These are phyloP conservation scores for Proliferodiscus dingleyae DNA, from an alignment of 2,329 filamentous ascomycete genomes.

Conservation along the genomic window DNA sequence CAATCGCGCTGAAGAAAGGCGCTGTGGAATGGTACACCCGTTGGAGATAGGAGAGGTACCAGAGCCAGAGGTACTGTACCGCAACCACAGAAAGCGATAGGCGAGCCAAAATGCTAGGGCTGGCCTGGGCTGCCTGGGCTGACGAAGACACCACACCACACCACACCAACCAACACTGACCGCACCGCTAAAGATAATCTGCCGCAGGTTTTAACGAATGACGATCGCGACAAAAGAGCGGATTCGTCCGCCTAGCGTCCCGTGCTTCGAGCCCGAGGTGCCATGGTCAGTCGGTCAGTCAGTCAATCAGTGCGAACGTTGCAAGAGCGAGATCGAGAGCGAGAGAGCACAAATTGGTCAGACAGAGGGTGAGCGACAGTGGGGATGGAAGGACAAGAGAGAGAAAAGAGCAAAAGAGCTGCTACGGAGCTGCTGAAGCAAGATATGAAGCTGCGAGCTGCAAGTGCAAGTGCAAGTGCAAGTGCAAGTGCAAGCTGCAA, in stretches of 20 bases:
- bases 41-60: constrained; percentile 3
- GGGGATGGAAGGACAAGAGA: neutral
- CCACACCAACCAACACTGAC: too few species aligned
- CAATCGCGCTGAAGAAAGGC: constrained; percentile 13
- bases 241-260: neutral
- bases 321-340: neutral
- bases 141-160: neutral
- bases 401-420: neutral
- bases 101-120: neutral
- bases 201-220: neutral
- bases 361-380: constrained; percentile 5
- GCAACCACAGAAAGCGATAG: too few species aligned
- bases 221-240: neutral
- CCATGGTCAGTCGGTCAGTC: neutral
- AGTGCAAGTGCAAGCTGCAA: too few species aligned
- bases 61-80: too few species aligned
- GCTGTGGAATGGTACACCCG: constrained; percentile 1
- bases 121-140: neutral
- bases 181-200: too few species aligned
- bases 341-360: neutral
- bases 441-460: neutral
- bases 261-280: neutral
- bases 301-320: constrained; percentile 8
- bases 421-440: neutral
- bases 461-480: too few species aligned